Percentiles rank a stretch among this genome's conserved stretches.
These are phyloP conservation scores for Pachysandra terminalis DNA, from an alignment of 164 flowering plant genomes.

Conservation along the genomic window DNA sequence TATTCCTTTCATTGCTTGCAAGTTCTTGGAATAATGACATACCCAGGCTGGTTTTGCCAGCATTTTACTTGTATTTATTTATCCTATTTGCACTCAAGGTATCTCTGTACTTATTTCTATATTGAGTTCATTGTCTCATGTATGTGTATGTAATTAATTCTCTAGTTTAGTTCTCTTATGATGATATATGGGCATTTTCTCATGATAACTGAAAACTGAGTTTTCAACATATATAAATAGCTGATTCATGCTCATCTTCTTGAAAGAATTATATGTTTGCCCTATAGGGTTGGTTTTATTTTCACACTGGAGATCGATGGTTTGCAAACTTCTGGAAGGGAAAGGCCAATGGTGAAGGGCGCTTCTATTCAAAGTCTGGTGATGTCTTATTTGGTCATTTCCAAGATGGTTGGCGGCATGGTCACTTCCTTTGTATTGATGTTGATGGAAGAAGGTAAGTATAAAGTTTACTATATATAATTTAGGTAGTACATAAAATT, in stretches of 20 bases:
- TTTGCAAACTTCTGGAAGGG: constrained; percentile 99
- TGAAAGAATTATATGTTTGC: neutral
- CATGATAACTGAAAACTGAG: neutral
- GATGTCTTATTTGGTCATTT: constrained; percentile 84
- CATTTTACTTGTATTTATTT: no score
- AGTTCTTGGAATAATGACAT: no score
- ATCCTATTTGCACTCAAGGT: no score
- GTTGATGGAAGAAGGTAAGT: constrained; percentile 71
- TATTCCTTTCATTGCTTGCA: no score
- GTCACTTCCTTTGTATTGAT: constrained; percentile 63
- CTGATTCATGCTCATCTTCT: neutral
- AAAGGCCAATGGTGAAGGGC: constrained; percentile 89
- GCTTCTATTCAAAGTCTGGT: constrained; percentile 85
- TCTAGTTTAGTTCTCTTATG: neutral
- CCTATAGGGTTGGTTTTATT: constrained; percentile 84
- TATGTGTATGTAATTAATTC: neutral
- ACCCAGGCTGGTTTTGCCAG: no score
- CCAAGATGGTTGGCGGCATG: constrained; percentile 89
- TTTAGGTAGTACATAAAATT: neutral
- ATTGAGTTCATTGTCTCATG: no score
- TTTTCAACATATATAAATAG: neutral
- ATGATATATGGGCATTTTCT: neutral
- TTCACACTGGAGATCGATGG: constrained; percentile 91
- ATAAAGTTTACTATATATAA: neutral
- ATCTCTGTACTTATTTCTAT: no score